Evolutionary conservation across 2,329 filamentous ascomycete species (phyloP), one percentile per base, ranked within the genome.

Genomic region (Hypoxylon sp.): DNA sequence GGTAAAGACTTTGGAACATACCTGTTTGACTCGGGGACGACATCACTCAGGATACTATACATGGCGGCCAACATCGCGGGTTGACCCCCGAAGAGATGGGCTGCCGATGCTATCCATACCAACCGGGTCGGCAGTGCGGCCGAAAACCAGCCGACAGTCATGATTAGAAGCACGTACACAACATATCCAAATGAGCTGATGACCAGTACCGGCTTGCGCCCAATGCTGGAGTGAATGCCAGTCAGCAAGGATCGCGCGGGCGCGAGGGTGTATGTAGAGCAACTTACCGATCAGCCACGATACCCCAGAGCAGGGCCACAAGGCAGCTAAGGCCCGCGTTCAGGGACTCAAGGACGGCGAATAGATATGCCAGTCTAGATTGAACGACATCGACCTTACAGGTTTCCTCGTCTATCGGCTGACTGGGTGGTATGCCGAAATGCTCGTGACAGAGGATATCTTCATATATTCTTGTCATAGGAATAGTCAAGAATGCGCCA

Each of bases 361-460:
- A 68, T 2, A 79, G 62, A 17, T 74, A 71, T 6, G 78, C 78
- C 17, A 80, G 64, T 55, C 74, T 68, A 13, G 73, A 71, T 65
- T 80, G 78, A 26, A 80, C 73, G 26, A 68, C 65, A 46, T 77
- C 72, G 4, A 64, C 73, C 65, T 80, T 80, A 65, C 79, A 80
- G 48, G 73, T 48, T 7, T 43, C 64, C 65, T 80, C 79, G 26
- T 78, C 74, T 37, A 80, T 79, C 1, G 74, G 70, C 44, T 68
- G 66, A 13, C 70, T 68, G 20, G 68, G 44, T 17, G 70, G 37
- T 15, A 64, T 46, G 51, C 72, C 75, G 56, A 79, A 79, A 54
- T 78, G 75, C 43, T 71, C 58, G 55, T 75, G 77, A 65, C 79
- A 81, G 19, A 79, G 65, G 32, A 79, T 75, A 65, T 80, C 76